Conservation (phyloP, 495 filamentous ascomycete genomes). For the Penicillium arizonense region DNA sequence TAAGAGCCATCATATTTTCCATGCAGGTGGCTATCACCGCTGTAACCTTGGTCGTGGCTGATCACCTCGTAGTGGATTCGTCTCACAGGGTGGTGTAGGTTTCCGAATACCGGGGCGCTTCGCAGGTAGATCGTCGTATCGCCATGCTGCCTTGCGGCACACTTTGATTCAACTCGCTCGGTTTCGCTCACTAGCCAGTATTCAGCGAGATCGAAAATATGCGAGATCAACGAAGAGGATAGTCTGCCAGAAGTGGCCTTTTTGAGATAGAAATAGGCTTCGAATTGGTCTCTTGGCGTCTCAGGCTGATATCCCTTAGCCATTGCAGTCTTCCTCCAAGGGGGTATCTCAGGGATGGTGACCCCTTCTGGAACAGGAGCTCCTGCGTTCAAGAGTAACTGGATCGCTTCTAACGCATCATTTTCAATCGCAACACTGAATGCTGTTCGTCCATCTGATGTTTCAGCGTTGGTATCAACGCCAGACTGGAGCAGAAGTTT, state of each 20-base stretch:
- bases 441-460: neutral
- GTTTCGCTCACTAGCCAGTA: constrained; percentile 1
- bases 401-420: neutral
- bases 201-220: constrained; percentile 2
- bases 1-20: constrained; percentile 1
- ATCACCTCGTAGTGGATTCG: constrained; percentile 2
- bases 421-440: neutral
- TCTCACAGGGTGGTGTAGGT: neutral
- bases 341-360: neutral
- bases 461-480: neutral
- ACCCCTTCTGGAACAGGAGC: neutral
- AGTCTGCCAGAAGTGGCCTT: neutral
- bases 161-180: neutral
- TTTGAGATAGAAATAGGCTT: constrained; percentile 4
- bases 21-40: neutral
- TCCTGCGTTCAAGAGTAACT: neutral
- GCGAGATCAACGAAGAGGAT: neutral
- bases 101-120: neutral
- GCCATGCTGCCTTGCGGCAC: neutral
- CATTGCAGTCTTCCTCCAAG: neutral
- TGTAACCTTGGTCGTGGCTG: constrained; percentile 3
- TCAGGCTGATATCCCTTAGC: neutral
- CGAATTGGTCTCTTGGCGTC: neutral
- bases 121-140: constrained; percentile 1
- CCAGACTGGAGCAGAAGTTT: neutral